phyloP scores from a whole-genome alignment of 768 basidiomycete genomes.

The Panus rudis region DNA sequence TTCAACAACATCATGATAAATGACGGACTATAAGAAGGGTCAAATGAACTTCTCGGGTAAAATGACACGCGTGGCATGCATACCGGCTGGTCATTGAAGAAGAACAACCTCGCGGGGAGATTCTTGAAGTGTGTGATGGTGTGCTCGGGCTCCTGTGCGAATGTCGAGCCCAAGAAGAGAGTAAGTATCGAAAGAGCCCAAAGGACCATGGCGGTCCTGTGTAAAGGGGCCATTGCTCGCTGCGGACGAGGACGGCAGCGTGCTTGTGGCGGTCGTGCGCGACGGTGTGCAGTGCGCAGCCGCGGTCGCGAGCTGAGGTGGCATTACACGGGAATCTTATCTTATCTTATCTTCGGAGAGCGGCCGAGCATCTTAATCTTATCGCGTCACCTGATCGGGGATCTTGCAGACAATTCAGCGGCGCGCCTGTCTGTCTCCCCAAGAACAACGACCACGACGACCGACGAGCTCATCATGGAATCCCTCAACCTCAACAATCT shows the following conservation, averaged over 20 bases:
- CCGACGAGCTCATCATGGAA: no score
- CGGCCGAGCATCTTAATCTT: no score
- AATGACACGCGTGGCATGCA: slow-evolving; percentile 21
- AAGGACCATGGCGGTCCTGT: slow-evolving; percentile 16
- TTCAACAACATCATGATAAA: slow-evolving; percentile 72
- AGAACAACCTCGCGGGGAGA: slow-evolving; percentile 71
- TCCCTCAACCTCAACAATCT: slow-evolving; percentile 71
- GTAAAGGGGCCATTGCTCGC: slow-evolving; percentile 21
- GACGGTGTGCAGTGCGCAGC: no score
- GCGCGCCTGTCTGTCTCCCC: no score
- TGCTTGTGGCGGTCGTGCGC: no score
- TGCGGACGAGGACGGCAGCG: no score
- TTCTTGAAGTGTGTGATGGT: slow-evolving; percentile 54
- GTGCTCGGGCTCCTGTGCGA: slow-evolving; percentile 39
- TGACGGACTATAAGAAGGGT: slow-evolving; percentile 40
- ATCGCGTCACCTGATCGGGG: no score
- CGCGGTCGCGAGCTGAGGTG: no score
- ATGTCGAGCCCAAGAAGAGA: slow-evolving; percentile 1
- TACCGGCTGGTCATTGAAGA: slow-evolving; percentile 90
- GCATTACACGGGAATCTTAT: no score
- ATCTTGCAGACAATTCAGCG: no score
- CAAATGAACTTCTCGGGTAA: neutral
- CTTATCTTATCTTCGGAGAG: no score
- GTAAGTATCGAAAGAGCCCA: slow-evolving; percentile 11
- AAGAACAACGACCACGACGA: no score